These are phyloP conservation scores for Przewalskia tangutica DNA, from an alignment of 257 asterid species.

Conservation along the genomic window DNA sequence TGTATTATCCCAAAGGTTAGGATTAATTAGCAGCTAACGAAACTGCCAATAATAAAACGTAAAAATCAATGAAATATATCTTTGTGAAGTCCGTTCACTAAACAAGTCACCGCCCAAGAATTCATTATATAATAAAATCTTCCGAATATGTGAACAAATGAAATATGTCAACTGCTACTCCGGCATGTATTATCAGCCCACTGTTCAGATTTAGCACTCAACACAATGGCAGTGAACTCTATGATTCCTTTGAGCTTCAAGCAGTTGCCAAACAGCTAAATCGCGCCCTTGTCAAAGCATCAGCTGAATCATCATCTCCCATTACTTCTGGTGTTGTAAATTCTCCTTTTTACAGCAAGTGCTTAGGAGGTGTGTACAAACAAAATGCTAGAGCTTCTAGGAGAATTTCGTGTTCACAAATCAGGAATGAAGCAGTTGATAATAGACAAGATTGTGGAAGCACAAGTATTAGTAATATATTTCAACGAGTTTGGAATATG, in stretches of 20 bases:
- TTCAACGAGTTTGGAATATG: constrained; percentile 7
- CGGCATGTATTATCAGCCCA: constrained; percentile 17
- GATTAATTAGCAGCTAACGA: background rate
- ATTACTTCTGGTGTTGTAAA: constrained; percentile 9
- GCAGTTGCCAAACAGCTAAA: constrained; percentile 45
- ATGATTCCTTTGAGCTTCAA: constrained; percentile 49
- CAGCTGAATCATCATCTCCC: constrained; percentile 19
- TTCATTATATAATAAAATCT: background rate
- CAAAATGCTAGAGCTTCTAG: constrained; percentile 27
- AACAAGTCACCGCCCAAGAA: no score
- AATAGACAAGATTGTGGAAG: background rate
- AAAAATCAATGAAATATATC: background rate
- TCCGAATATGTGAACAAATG: background rate
- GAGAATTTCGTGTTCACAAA: constrained; percentile 23
- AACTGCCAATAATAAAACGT: background rate
- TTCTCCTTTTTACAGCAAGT: constrained; percentile 24
- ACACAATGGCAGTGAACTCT: constrained; percentile 44
- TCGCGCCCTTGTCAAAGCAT: no score
- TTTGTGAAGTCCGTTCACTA: background rate
- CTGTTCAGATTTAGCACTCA: constrained; percentile 19
- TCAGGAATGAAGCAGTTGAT: background rate
- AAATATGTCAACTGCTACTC: background rate
- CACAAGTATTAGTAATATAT: background rate
- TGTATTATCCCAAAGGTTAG: background rate
- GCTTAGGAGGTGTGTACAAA: constrained; percentile 24